A percentile compares a stretch with the other conserved stretches of the same genome.
Evolutionary conservation across 2,329 filamentous ascomycete species (phyloP).

Genomic region (Colletotrichum endophyticum): DNA sequence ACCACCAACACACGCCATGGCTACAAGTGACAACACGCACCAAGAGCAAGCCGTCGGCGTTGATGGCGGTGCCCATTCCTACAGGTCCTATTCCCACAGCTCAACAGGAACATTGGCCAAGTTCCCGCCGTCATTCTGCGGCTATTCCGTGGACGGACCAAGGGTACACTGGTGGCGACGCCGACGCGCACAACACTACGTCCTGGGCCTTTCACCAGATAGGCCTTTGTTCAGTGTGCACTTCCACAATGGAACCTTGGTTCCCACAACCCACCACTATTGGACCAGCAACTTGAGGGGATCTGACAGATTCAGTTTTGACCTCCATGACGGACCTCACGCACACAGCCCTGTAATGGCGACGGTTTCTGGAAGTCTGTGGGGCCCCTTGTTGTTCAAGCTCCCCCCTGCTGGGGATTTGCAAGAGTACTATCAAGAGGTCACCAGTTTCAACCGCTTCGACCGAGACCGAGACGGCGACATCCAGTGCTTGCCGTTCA

Average conservation of each 20-base stretch:
- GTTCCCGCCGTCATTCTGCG: not conserved
- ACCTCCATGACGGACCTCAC: not conserved
- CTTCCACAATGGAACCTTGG: not conserved
- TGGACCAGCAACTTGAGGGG: rapidly evolving
- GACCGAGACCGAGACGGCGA: not conserved
- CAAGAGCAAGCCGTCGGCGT: too few species aligned
- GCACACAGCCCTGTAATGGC: not conserved
- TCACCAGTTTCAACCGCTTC: not conserved
- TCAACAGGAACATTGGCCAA: not conserved
- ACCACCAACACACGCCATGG: not conserved
- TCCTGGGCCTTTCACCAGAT: not conserved
- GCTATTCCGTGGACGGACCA: not conserved
- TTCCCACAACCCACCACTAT: too few species aligned
- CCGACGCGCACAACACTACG: not conserved
- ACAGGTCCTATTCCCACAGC: too few species aligned
- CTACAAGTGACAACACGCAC: not conserved
- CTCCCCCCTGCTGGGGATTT: not conserved
- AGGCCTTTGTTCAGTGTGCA: not conserved
- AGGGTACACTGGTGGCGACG: not conserved
- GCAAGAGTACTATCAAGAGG: not conserved
- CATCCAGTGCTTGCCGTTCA: not conserved
- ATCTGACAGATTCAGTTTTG: not conserved
- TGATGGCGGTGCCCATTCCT: not conserved
- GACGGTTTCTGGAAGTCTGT: not conserved
- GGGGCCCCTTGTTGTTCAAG: not conserved